These are phyloP conservation scores for Dalbergia cochinchinensis DNA, from an alignment of 306 rosid species.

Conservation along the genomic window DNA sequence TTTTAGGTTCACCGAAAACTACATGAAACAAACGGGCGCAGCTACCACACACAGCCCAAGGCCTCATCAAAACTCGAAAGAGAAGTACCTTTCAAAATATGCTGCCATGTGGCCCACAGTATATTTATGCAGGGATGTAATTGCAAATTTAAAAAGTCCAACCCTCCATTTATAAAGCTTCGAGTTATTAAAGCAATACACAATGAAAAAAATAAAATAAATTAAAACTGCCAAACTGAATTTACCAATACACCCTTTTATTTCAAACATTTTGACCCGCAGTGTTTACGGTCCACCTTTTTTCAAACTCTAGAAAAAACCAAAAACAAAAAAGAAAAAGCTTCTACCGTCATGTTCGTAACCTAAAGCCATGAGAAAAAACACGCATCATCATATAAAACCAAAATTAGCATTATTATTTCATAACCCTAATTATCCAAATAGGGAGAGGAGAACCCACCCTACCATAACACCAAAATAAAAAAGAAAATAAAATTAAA, in stretches of 20 bases:
- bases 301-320: conserved; percentile 38
- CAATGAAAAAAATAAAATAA: not conserved
- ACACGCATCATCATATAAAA: conserved; percentile 38
- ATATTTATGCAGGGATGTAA: conserved; percentile 56
- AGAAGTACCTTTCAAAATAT: conserved; percentile 43
- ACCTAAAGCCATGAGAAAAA: conserved; percentile 56
- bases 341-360: conserved; percentile 47
- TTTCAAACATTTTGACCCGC: not conserved
- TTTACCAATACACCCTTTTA: conserved; percentile 41
- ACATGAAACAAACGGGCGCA: not conserved
- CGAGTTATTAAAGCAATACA: not conserved
- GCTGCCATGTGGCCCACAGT: conserved; percentile 55
- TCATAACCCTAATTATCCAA: conserved; percentile 55
- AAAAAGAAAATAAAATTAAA: conserved; percentile 6
- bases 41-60: not conserved
- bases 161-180: conserved; percentile 46
- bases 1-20: not conserved
- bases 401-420: conserved; percentile 34
- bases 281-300: conserved; percentile 36
- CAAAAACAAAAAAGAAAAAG: not conserved
- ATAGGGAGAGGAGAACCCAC: not conserved
- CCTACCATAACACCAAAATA: not conserved
- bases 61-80: not conserved
- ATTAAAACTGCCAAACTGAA: not conserved
- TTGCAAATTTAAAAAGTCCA: conserved; percentile 46